A percentile compares a stretch with the other conserved stretches of the same genome.
Evolutionary conservation across 352 stramenopile species (phyloP).

Genomic region (Phytophthora macrochlamydospora): DNA sequence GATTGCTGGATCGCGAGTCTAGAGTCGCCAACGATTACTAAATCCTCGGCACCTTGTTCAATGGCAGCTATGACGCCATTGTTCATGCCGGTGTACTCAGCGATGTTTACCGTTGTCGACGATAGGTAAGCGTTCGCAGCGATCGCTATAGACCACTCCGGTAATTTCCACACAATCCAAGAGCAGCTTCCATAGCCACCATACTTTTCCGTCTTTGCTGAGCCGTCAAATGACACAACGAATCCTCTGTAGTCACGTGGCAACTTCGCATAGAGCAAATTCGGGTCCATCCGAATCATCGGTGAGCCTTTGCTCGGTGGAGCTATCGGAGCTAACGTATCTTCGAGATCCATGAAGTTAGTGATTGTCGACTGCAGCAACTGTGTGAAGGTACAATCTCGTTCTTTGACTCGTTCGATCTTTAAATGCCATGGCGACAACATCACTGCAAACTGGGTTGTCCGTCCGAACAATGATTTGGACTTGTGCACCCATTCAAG

Average conservation of each 20-base stretch:
- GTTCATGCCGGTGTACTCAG: constrained; percentile 1
- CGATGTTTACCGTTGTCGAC: neutral
- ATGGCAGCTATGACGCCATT: neutral
- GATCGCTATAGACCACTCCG: neutral
- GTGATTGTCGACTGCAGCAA: neutral
- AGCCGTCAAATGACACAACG: neutral
- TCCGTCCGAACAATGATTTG: neutral
- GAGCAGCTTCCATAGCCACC: neutral
- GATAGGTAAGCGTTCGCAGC: neutral
- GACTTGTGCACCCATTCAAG: neutral
- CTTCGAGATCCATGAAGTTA: neutral
- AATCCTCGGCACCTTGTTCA: neutral
- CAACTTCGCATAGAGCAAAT: neutral
- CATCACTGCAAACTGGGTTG: neutral
- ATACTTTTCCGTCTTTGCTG: neutral
- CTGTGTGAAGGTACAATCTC: neutral
- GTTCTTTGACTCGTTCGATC: neutral
- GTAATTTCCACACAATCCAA: neutral
- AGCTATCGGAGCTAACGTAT: neutral
- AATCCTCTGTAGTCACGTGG: neutral
- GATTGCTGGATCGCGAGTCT: neutral
- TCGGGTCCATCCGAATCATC: neutral
- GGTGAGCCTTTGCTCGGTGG: constrained; percentile 1
- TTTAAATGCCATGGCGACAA: neutral
- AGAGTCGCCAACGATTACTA: neutral